phyloP scores from a whole-genome alignment of 192 early-diverging fungal genomes.

The Coemansia sp. region DNA sequence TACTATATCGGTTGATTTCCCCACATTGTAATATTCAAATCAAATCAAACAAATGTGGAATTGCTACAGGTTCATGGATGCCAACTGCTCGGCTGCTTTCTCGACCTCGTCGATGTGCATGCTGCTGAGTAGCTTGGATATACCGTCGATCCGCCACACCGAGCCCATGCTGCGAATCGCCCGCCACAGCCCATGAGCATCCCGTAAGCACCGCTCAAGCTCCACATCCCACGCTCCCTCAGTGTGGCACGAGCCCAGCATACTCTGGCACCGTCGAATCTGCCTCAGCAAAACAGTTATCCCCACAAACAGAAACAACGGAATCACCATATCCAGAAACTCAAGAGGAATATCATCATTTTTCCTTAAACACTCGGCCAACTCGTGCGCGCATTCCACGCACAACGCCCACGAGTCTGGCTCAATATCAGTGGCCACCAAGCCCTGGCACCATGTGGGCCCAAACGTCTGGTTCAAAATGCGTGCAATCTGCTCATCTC shows the following conservation, averaged over 20 bases:
- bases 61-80: constrained; percentile 5
- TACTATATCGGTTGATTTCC: no score
- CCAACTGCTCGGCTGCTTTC: constrained; percentile 11
- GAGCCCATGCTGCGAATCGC: constrained; percentile 11
- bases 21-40: not conserved
- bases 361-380: constrained; percentile 4
- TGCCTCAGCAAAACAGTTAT: constrained; percentile 27
- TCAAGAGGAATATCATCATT: constrained; percentile 29
- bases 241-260: not conserved
- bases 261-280: constrained; percentile 9
- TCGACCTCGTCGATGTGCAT: constrained; percentile 23
- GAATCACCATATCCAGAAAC: constrained; percentile 22
- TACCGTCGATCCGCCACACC: constrained; percentile 16
- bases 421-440: constrained; percentile 22
- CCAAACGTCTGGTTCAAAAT: constrained; percentile 18
- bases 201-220: constrained; percentile 9
- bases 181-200: constrained; percentile 5
- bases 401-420: constrained; percentile 17
- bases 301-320: constrained; percentile 17
- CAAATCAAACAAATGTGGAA: not conserved
- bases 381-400: constrained; percentile 14
- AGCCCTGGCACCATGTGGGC: constrained; percentile 21
- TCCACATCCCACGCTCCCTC: not conserved
- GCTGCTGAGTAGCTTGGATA: constrained; percentile 11
- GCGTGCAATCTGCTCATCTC: constrained; percentile 11